phyloP scores from a whole-genome alignment of 495 filamentous ascomycete genomes.

The Tuber melanosporum region DNA sequence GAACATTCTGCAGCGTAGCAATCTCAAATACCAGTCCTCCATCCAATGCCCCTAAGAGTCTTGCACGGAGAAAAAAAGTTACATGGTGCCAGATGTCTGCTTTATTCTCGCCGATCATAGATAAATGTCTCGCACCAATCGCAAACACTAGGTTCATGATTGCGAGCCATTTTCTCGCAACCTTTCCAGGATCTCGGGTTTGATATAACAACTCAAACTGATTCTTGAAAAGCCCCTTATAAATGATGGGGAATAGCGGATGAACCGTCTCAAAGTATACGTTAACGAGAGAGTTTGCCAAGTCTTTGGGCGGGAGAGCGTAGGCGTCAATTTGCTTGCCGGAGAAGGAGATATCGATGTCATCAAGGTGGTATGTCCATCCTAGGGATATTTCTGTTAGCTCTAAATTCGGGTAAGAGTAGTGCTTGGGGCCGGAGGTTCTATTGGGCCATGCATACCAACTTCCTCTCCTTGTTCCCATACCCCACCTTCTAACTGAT shows the following conservation, averaged over 20 bases:
- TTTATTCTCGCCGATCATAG: not conserved
- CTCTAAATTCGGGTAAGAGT: not conserved
- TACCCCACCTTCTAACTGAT: not conserved
- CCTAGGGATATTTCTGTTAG: slow-evolving; percentile 5
- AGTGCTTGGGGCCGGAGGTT: slow-evolving; percentile 10
- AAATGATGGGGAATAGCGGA: slow-evolving; percentile 52
- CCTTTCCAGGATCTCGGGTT: not conserved
- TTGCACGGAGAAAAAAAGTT: slow-evolving; percentile 30
- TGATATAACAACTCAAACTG: slow-evolving; percentile 47
- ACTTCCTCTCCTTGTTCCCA: not conserved
- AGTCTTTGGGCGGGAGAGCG: slow-evolving; percentile 46
- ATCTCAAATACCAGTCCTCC: slow-evolving; percentile 35
- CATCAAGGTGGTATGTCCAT: slow-evolving; percentile 21
- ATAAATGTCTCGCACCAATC: slow-evolving; percentile 20
- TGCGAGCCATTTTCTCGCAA: slow-evolving; percentile 24
- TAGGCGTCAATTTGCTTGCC: slow-evolving; percentile 29
- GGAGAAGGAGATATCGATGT: slow-evolving; percentile 16
- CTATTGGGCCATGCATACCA: not conserved
- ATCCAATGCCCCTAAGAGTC: slow-evolving; percentile 38
- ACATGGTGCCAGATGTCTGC: slow-evolving; percentile 21
- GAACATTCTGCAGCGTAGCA: slow-evolving; percentile 26
- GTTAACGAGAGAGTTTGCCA: slow-evolving; percentile 50
- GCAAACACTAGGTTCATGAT: slow-evolving; percentile 38
- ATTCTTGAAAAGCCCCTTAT: slow-evolving; percentile 49
- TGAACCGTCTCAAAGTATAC: slow-evolving; percentile 51